Evolutionary conservation across 106 monocot species (phyloP), one percentile per base, ranked within the genome.

Genomic region (Chionographis japonica): DNA sequence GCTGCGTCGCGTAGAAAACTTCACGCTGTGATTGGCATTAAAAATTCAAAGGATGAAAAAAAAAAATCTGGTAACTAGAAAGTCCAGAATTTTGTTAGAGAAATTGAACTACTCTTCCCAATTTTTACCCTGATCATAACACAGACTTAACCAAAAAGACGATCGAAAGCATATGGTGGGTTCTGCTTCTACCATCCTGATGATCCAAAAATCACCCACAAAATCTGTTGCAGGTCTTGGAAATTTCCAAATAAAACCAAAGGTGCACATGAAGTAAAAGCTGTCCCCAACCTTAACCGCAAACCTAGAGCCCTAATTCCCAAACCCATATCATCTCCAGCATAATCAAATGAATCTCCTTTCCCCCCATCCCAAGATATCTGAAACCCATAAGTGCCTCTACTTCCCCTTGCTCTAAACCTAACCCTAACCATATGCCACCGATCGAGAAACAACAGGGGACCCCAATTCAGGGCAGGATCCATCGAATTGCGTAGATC

Each of bases 361-460:
- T 27, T 27, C 27, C 27, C 27, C 27, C 13, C 59, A 60, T 27
- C 51, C 51, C 51, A 51, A 6, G 51, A 51, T 51, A 51, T 51
- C 3, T 11, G 12, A 3, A 51, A 51, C 13, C 13, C 8, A n/a
- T 2, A 3, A 56, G 12, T 27, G 58, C 40, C 39, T 14, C 4
- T 16, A n/a, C 40, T 37, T 52, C 52, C n/a, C 52, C 10, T 66
- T 52, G 37, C 14, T 66, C 53, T 52, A 66, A 66, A 66, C 37
- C 66, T 12, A 66, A 14, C 3, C 37, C 19, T 7, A 3, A 52
- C 27, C 66, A 12, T 16, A 39, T 35, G 36, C 27, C 3, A 2
- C 62, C 62, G 40, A 62, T 41, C 52, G 36, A 36, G 17, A 14
- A 37, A 51, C 66, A 66, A 14, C 66, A 8, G 1, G 4, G 6